These are phyloP conservation scores for Pleurotus ostreatus DNA, from an alignment of 768 basidiomycete species.

Conservation along the genomic window DNA sequence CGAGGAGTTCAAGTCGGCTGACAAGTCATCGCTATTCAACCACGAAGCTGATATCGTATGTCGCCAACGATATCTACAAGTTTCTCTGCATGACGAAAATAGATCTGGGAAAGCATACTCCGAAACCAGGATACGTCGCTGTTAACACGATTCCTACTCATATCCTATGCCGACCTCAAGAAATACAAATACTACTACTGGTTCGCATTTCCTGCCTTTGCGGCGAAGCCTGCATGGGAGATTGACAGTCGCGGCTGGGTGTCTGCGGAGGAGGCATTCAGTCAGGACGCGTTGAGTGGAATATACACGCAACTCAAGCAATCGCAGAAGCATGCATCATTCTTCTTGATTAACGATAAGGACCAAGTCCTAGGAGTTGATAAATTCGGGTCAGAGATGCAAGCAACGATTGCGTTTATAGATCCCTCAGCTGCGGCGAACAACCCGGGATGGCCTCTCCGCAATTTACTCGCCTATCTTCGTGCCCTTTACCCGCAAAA, in stretches of 20 bases:
- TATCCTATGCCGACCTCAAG: conserved; percentile 96
- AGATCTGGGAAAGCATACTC: conserved; percentile 71
- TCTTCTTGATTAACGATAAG: conserved; percentile 55
- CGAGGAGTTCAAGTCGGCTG: conserved; percentile 88
- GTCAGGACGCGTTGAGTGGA: conserved; percentile 24
- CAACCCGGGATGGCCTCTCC: conserved; percentile 89
- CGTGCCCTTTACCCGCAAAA: conserved; percentile 50
- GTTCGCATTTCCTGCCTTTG: conserved; percentile 95
- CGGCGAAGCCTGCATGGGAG: conserved; percentile 88
- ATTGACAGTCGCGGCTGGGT: conserved; percentile 61
- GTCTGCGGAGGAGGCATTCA: conserved; percentile 41
- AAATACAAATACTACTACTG: conserved; percentile 98
- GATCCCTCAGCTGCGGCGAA: conserved; percentile 80
- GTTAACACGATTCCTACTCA: conserved; percentile 78
- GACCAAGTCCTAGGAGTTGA: conserved; percentile 37
- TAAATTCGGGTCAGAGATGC: conserved; percentile 34
- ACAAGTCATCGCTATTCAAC: conserved; percentile 87
- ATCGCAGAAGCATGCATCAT: conserved; percentile 31
- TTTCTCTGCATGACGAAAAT: not conserved
- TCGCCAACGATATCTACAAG: conserved; percentile 4
- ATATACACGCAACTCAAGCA: conserved; percentile 48
- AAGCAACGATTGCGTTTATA: conserved; percentile 57
- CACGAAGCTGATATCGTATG: conserved; percentile 61
- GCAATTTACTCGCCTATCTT: conserved; percentile 87
- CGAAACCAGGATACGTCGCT: conserved; percentile 47